Conservation (phyloP, 257 asterid species). For the Hygrophila difformis region DNA sequence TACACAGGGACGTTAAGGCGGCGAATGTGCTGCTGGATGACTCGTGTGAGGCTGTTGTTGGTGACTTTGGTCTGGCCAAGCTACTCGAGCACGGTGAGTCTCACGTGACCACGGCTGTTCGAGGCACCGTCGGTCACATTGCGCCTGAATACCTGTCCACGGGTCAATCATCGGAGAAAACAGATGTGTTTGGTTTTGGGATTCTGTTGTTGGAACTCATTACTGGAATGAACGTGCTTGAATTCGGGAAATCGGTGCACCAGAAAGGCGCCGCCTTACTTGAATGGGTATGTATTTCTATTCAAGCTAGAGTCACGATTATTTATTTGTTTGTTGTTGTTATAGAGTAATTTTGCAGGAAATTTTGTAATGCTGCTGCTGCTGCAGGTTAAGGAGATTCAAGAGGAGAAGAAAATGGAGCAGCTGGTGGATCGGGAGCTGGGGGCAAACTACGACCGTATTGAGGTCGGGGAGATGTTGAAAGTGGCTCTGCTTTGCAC, state of each 20-base stretch:
- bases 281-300: slow-evolving; percentile 77
- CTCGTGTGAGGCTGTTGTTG: slow-evolving; percentile 74
- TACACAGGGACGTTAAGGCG: slow-evolving; percentile 95
- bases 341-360: no score
- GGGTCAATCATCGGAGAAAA: slow-evolving; percentile 94
- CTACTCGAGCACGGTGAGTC: slow-evolving; percentile 90
- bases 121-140: slow-evolving; percentile 96
- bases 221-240: slow-evolving; percentile 90
- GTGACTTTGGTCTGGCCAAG: slow-evolving; percentile 95
- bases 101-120: slow-evolving; percentile 94
- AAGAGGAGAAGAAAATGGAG: slow-evolving; percentile 63
- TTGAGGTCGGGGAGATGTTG: slow-evolving; percentile 88
- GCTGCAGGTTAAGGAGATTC: slow-evolving; percentile 68
- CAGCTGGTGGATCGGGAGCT: slow-evolving; percentile 60
- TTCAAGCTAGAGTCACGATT: no score
- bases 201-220: slow-evolving; percentile 84
- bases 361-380: no score
- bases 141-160: slow-evolving; percentile 96
- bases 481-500: slow-evolving; percentile 96
- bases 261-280: slow-evolving; percentile 93
- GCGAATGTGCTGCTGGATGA: slow-evolving; percentile 86
- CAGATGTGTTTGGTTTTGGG: slow-evolving; percentile 95
- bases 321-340: no score
- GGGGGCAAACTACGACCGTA: slow-evolving; percentile 51
- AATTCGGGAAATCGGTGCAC: slow-evolving; percentile 67